Base-by-base conservation (phyloP, 306 rosid genomes). In the Ceratonia siliqua region DNA sequence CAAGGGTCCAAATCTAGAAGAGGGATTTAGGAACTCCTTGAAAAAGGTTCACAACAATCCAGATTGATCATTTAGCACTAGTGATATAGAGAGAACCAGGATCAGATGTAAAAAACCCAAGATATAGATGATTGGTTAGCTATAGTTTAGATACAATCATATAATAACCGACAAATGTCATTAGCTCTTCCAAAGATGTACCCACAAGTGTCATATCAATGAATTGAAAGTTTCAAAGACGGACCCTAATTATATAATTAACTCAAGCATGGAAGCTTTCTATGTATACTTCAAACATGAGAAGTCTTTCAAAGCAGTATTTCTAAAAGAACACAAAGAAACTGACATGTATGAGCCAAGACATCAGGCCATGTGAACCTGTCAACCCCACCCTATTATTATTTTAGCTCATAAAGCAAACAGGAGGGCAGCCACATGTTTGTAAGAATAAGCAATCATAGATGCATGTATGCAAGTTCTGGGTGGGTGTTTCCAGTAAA, bases 341-440 rank as follows among this genome's bases (percentile, higher is more conserved):
- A 35, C n/a, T 24, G 33, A 58, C 35, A 61, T 62, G 68, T 32
- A 21, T 41, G 39, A 68, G 58, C 38, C 35, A 69, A 33, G 21
- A 57, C 45, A n/a, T 3, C 11, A 53, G n/a, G 54, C 54, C 28
- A 48, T 36, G 56, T 25, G 38, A 5, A 39, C 38, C 22, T 17
- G 32, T 69, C 73, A 53, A 38, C 61, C 72, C 24, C 80, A 28
- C 50, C 50, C 61, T 6, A 35, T 68, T 15, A 74, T 68, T 46
- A 48, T 43, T n/a, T 65, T 14, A 62, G 43, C 81, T 42, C 9
- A 38, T 57, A 56, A 30, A 46, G 74, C 27, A 73, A 63, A 45
- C 14, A 9, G 28, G 9, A 53, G 58, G 36, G 24, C 46, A 46
- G 64, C 32, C 27, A 49, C 9, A 70, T 13, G 14, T 63, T 70